phyloP scores from a whole-genome alignment of 306 rosid genomes.

The Leucaena leucocephala region DNA sequence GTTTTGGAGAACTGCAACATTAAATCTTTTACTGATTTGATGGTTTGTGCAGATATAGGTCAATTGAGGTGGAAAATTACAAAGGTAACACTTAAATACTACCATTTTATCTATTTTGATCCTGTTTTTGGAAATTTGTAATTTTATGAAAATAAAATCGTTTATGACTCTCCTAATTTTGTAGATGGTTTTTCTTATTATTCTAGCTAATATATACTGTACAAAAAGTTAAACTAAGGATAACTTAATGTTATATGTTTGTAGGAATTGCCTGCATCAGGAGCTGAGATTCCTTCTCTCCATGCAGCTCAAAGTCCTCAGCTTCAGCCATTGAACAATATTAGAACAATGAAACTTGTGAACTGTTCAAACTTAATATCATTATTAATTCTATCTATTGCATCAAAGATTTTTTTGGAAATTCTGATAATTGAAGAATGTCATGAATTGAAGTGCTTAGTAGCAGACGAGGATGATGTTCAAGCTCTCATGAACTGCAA shows the following conservation, averaged over 20 bases:
- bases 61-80: background rate
- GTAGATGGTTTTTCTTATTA: background rate
- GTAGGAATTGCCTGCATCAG: background rate
- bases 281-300: background rate
- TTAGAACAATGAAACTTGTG: background rate
- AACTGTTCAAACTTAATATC: background rate
- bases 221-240: background rate
- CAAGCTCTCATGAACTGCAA: conserved; percentile 2
- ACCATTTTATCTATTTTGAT: background rate
- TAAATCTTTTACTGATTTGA: background rate
- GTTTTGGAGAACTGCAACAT: conserved; percentile 12
- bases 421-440: background rate
- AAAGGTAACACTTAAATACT: background rate
- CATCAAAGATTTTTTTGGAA: conserved; percentile 21
- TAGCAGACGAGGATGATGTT: background rate
- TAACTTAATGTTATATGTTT: background rate
- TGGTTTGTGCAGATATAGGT: conserved; percentile 1
- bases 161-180: background rate
- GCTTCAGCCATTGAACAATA: background rate
- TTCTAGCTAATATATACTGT: background rate
- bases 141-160: background rate
- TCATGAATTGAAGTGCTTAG: conserved; percentile 1
- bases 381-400: conserved; percentile 1
- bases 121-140: background rate
- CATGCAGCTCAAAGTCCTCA: background rate